Evolutionary conservation across 192 early-diverging fungal species (phyloP).

Genomic region (Coemansia sp.): DNA sequence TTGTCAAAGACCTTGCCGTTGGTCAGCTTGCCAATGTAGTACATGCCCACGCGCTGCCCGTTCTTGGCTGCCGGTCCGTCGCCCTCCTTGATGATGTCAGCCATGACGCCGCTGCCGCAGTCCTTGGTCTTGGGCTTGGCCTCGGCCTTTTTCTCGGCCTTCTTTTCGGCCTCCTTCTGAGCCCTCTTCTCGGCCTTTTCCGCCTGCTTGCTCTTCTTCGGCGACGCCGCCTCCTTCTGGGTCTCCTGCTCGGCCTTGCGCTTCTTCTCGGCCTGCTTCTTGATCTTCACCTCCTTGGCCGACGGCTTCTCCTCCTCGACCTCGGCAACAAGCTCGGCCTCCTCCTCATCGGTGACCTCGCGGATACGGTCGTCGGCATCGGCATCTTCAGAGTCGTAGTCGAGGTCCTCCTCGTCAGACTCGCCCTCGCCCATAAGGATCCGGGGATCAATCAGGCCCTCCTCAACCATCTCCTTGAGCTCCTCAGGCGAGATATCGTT

Average conservation of each 20-base stretch:
- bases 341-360: slow-evolving; percentile 39
- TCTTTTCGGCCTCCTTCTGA: too few relatives aligned
- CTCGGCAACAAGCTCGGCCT: slow-evolving; percentile 45
- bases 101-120: slow-evolving; percentile 73
- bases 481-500: slow-evolving; percentile 21
- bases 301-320: slow-evolving; percentile 16
- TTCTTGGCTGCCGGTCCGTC: slow-evolving; percentile 62
- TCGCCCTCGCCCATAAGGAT: slow-evolving; percentile 28
- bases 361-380: slow-evolving; percentile 48
- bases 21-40: slow-evolving; percentile 90
- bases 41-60: slow-evolving; percentile 67
- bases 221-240: slow-evolving; percentile 18
- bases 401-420: slow-evolving; percentile 20
- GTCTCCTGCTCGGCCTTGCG: slow-evolving; percentile 15
- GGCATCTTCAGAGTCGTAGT: slow-evolving; percentile 48
- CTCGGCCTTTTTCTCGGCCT: slow-evolving; percentile 48
- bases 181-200: slow-evolving; percentile 30
- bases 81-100: slow-evolving; percentile 74
- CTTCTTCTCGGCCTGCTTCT: slow-evolving; percentile 50
- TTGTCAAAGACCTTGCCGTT: slow-evolving; percentile 97
- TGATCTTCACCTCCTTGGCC: slow-evolving; percentile 51
- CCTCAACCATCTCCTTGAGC: slow-evolving; percentile 33
- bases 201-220: slow-evolving; percentile 13
- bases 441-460: slow-evolving; percentile 32
- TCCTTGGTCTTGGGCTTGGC: slow-evolving; percentile 54